These are phyloP conservation scores for Vigna mungo DNA, from an alignment of 306 rosid species.

Conservation along the genomic window DNA sequence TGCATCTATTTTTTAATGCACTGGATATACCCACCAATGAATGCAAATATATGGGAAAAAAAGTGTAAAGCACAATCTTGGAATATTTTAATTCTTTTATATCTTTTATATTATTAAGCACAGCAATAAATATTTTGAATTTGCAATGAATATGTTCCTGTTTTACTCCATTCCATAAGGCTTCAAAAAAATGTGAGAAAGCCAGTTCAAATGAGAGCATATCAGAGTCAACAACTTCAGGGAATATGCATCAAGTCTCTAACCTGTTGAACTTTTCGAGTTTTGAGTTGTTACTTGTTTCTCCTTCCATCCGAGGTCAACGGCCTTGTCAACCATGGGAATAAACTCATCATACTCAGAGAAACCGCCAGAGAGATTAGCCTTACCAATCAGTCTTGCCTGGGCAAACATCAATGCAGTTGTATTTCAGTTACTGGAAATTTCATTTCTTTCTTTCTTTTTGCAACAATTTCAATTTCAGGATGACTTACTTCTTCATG, in stretches of 20 bases:
- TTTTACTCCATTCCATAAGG: not conserved
- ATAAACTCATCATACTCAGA: slow-evolving; percentile 73
- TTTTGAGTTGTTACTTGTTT: slow-evolving; percentile 47
- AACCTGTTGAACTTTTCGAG: slow-evolving; percentile 61
- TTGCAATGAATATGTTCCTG: not conserved
- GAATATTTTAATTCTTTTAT: no score
- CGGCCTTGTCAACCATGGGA: slow-evolving; percentile 92
- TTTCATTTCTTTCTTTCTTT: slow-evolving; percentile 1
- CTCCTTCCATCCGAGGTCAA: slow-evolving; percentile 66
- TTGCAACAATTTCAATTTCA: slow-evolving; percentile 32
- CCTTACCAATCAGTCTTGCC: slow-evolving; percentile 67
- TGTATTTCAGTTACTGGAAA: slow-evolving; percentile 19
- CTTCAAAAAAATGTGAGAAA: slow-evolving; percentile 1
- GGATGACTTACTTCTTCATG: slow-evolving; percentile 77
- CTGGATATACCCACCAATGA: not conserved
- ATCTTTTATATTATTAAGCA: not conserved
- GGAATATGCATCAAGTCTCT: slow-evolving; percentile 39
- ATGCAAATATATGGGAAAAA: slow-evolving; percentile 15
- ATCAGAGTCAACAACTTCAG: slow-evolving; percentile 26
- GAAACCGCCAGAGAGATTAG: slow-evolving; percentile 44
- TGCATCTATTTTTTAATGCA: not conserved
- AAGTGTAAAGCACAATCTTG: not conserved
- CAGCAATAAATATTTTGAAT: slow-evolving; percentile 20
- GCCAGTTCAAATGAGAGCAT: slow-evolving; percentile 38
- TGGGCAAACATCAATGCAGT: slow-evolving; percentile 54